Evolutionary conservation across 2,329 filamentous ascomycete genomes (phyloP).

Genomic region (Cylindrodendrum hubeiense): DNA sequence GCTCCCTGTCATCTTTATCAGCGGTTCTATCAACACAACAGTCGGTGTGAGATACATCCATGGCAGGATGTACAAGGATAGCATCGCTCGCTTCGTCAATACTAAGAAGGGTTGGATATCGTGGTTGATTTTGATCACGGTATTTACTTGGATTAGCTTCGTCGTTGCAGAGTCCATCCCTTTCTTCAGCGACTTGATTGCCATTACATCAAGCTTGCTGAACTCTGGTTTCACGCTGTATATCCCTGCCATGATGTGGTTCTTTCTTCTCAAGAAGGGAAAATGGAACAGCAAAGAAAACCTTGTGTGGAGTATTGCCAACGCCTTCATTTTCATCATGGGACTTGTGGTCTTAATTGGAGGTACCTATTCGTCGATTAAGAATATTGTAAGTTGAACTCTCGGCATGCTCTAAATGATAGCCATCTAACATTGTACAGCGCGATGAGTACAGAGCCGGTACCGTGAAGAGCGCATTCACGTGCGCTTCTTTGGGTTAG

Average conservation of each 20-base stretch:
- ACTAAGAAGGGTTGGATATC: conserved; percentile 48
- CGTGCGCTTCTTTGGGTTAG: conserved; percentile 17
- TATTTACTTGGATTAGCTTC: conserved; percentile 58
- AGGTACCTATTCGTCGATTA: conserved; percentile 26
- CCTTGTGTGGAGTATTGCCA: conserved; percentile 20
- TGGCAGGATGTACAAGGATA: conserved; percentile 40
- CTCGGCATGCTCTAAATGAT: not conserved
- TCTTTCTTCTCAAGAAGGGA: conserved; percentile 48
- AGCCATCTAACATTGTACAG: not conserved
- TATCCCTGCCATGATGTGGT: conserved; percentile 53
- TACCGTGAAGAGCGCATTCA: conserved; percentile 18
- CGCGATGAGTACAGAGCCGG: conserved; percentile 21
- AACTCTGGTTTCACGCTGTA: conserved; percentile 56
- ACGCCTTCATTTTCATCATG: conserved; percentile 22
- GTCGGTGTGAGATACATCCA: conserved; percentile 52
- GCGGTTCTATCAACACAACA: conserved; percentile 70
- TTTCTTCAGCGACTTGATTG: conserved; percentile 76
- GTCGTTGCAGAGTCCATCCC: conserved; percentile 77
- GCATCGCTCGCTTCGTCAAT: conserved; percentile 34
- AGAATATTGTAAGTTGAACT: conserved; percentile 28
- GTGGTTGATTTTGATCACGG: conserved; percentile 69
- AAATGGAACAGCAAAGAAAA: conserved; percentile 30
- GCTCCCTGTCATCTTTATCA: conserved; percentile 75
- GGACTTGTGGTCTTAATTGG: conserved; percentile 25
- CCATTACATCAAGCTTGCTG: conserved; percentile 60